These are phyloP conservation scores for Penicillium roqueforti DNA, from an alignment of 495 filamentous ascomycete species.

Conservation along the genomic window DNA sequence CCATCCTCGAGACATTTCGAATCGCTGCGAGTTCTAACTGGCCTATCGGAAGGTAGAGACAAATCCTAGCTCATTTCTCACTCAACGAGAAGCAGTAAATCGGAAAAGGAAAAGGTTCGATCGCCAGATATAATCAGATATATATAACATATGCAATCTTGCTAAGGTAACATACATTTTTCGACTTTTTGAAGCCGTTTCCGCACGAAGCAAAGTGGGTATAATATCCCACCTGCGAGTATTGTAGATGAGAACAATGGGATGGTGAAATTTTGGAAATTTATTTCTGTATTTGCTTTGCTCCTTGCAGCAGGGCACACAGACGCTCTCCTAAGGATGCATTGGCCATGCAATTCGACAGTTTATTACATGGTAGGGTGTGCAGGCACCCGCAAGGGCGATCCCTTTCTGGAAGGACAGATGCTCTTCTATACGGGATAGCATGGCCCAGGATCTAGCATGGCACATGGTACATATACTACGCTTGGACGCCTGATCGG, in stretches of 20 bases:
- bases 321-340: neutral
- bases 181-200: no score
- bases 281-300: neutral
- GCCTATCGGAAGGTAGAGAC: no score
- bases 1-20: neutral
- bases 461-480: neutral
- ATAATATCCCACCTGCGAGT: no score
- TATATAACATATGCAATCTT: no score
- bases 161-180: no score
- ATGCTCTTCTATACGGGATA: neutral
- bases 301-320: constrained; percentile 3
- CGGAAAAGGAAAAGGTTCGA: no score
- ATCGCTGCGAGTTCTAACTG: neutral
- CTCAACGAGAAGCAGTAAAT: no score
- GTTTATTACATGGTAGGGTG: neutral
- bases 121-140: no score
- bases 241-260: neutral
- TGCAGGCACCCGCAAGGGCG: neutral
- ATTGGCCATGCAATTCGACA: neutral
- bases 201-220: no score
- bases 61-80: no score
- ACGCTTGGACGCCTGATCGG: neutral
- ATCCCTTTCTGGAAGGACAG: neutral
- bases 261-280: neutral
- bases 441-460: neutral